Base-by-base conservation (phyloP, 2,329 filamentous ascomycete genomes). In the Akanthomyces muscarius region DNA sequence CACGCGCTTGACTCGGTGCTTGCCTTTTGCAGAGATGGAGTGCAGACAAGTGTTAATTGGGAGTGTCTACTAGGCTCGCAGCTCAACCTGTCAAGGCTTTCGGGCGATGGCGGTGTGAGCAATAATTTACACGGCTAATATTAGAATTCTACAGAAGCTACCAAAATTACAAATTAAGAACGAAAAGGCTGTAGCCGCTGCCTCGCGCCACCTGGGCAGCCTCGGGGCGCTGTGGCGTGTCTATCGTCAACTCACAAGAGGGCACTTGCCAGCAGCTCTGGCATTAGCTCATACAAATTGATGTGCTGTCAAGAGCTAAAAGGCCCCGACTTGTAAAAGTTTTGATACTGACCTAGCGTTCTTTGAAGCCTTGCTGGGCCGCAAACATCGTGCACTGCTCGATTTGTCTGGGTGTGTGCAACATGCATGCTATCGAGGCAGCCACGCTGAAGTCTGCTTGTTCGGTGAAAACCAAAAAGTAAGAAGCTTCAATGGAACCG, bases 201-300 rank as follows among this genome's bases (percentile, higher is more conserved):
- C 21, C 16, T 55, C 53, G 21, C 56, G 56, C 45, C 30, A 59
- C 45, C 13, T n/a, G 18, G 25, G 11, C 38, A 50, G 56, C 45
- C 8, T 41, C 23, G 30, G 55, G 38, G 44, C 55, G 55, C 55
- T 28, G 56, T 59, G 45, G 56, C 56, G 45, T 21, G 38, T 28
- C 30, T 38, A 38, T 58, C n/a, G 28, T 21, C 56, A 30, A 50
- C 45, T 50, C 38, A 23, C 30, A 50, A 11, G n/a, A 59, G 21
- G n/a, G 42, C 11, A 38, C 23, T 18, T 25, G n/a, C 28, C 55
- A 28, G 44, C 25, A 13, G 30, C 21, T 38, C n/a, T 48, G n/a
- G 23, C 47, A 23, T 28, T 58, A 58, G 55, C 42, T 25, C 30
- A 48, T 7, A 25, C 4, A 11, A 18, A 23, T 16, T 28, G 18